A percentile compares a stretch with the other conserved stretches of the same genome.
Evolutionary conservation across 345 rosid species (phyloP).

Genomic region (Hibiscus tridactylites): DNA sequence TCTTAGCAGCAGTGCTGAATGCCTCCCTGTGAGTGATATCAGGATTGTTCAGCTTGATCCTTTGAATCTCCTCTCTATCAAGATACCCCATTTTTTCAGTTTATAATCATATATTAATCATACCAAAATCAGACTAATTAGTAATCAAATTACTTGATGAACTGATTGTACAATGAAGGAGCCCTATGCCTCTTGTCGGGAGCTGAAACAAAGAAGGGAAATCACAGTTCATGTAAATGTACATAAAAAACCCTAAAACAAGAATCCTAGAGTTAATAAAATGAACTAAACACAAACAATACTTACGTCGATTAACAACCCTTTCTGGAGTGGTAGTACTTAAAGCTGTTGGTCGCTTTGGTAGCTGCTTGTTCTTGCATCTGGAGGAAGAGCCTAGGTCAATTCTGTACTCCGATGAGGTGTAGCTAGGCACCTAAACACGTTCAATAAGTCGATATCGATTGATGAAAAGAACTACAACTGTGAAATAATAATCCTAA

Average conservation of each 20-base stretch:
- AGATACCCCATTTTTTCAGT: neutral
- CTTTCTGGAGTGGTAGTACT: neutral
- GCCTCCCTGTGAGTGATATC: constrained; percentile 61
- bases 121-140: neutral
- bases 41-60: constrained; percentile 60
- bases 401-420: constrained; percentile 5
- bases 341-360: constrained; percentile 2
- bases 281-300: neutral
- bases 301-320: constrained; percentile 18
- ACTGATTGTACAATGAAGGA: constrained; percentile 20
- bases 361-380: constrained; percentile 10
- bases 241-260: neutral
- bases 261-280: neutral
- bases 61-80: constrained; percentile 55
- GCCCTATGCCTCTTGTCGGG: constrained; percentile 20
- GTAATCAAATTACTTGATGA: constrained; percentile 13
- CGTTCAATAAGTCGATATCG: neutral
- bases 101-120: too few relatives aligned
- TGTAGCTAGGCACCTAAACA: constrained; percentile 7
- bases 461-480: too few relatives aligned
- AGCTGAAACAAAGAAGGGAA: constrained; percentile 1
- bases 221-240: neutral
- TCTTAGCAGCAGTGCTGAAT: constrained; percentile 62
- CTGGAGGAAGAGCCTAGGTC: constrained; percentile 18
- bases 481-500: too few relatives aligned